Base-by-base conservation (phyloP, 2,329 filamentous ascomycete species). In the Fusarium nematophilum region DNA sequence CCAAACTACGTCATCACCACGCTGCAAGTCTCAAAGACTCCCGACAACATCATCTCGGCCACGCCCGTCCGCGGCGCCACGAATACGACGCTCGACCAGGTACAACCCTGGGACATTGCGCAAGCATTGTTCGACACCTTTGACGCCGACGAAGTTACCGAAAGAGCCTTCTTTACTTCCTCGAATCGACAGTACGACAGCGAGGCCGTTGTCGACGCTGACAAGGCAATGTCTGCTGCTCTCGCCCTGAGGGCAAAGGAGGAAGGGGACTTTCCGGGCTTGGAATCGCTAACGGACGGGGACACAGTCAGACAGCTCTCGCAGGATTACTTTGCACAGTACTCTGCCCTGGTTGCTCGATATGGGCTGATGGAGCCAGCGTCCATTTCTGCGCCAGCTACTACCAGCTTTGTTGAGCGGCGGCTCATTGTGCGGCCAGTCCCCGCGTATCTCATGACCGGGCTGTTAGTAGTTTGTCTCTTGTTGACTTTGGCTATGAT, bases 321-420 rank as follows among this genome's bases (percentile, higher is more conserved):
- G 2, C 56, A 65, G 8, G 66, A 65, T 10, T 77, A 76, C 37
- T 78, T 68, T 45, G 57, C 65, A 11, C 75, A 76, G 45, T 76
- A 73, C 37, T 66, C 73, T 0, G 72, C 73, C 3, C 47, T 78
- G 1, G 46, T 78, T 11, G 73, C 72, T 5, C 66, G 67, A 9
- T 69, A 69, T 27, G 65, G 68, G 0, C 56, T 76, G 44, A 73
- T 70, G 70, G 53, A 70, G n/a, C 45, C 57, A 13, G 40, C 55
- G 0, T 59, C 67, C 2, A 54, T 36, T 25, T 52, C 61, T 0
- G 54, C 64, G 1, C 63, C 59, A 1, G 74, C 71, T 3, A 57
- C 59, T 9, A 69, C 69, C 2, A 62, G 65, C 4, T 60, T 70
- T 4, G 61, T 65, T 7, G 68, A 67, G 13, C 71, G 74, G 30